Evolutionary conservation across 257 asterid genomes (phyloP), one percentile per base, ranked within the genome.

Genomic region (Datura wrightii): DNA sequence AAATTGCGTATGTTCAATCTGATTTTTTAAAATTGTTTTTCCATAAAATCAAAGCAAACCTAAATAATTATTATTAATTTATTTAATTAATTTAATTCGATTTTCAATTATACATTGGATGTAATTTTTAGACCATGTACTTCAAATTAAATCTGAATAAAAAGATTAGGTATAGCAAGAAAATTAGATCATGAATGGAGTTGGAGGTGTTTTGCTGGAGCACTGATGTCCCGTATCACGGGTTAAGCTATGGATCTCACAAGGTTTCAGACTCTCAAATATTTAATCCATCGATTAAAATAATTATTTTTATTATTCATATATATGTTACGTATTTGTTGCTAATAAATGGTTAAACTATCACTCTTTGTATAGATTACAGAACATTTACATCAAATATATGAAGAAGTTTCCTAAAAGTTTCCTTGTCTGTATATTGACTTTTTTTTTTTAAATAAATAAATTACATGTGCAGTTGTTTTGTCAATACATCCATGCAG

Each of bases 331-430:
- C 24, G 37, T 66, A 37, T 37, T 66, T 66, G 24, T 66, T 66
- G 76, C 16, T 66, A 66, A 37, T 66, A 66, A 14, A 36, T 66
- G 5, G 24, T 34, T 65, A 34, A 65, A 34, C 5, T 5, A 65
- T 65, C 31, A 24, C 72, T 34, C 2, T 34, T 34, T 44, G 42
- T 11, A 65, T 34, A 65, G 10, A 65, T 65, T 5, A 62, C 24
- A 60, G 37, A 24, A 62, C 41, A 24, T 62, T 37, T 65, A 11
- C 2, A 67, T 67, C 52, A 41, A 44, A 44, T 44, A 44, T 44
- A 34, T 41, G 9, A 44, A 71, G 79, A 71, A 71, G 56, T 44
- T 71, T 71, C 79, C 79, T 71, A 71, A n/a, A 71, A 71, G 79
- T 10, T 44, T 46, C 79, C 56, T 71, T 70, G 34, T 44, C 54